Base-by-base conservation (phyloP, 1,139 yeast genomes). In the Hanseniaspora sp. region DNA sequence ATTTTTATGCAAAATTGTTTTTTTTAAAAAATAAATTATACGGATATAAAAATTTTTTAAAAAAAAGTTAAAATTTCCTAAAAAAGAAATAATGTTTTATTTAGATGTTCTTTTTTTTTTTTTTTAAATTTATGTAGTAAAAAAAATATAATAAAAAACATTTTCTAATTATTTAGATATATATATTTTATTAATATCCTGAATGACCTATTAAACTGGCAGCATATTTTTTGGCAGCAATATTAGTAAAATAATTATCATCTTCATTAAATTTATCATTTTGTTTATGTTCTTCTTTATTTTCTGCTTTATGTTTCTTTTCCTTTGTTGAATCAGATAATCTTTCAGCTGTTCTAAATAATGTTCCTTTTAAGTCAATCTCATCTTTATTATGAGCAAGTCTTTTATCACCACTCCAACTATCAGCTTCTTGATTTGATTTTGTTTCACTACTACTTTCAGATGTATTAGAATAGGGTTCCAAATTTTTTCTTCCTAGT, bases 401-500 rank as follows among this genome's bases (percentile, higher is more conserved):
- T 42, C 55, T 39, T n/a, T 51, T 37, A 37, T 48, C 51, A 9
- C 56, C 56, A 34, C 52, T 54, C 48, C 54, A 49, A 29, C 56
- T 53, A 13, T 53, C 55, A 43, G 44, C 53, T 9, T 35, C 39
- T 13, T 11, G 33, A 7, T 40, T 52, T 7, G 17, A 46, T 13
- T 48, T 38, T 2, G 29, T 39, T 8, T 33, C 51, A n/a, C 23
- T 31, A 18, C 29, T 41, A 5, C 35, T 31, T 3, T 46, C 49
- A 17, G 44, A 18, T 5, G 48, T 29, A n/a, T 15, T 37, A 13
- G 31, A 17, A 34, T 37, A 48, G 37, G 47, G 43, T n/a, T 46
- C 47, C 18, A 46, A 28, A n/a, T 44, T 47, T 1, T 43, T 42
- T 33, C 53, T 41, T 34, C 95, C 95, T 40, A 92, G 72, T 57